Evolutionary conservation across 2,329 filamentous ascomycete genomes (phyloP), one percentile per base, ranked within the genome.

Genomic region (Penicillium olsonii): DNA sequence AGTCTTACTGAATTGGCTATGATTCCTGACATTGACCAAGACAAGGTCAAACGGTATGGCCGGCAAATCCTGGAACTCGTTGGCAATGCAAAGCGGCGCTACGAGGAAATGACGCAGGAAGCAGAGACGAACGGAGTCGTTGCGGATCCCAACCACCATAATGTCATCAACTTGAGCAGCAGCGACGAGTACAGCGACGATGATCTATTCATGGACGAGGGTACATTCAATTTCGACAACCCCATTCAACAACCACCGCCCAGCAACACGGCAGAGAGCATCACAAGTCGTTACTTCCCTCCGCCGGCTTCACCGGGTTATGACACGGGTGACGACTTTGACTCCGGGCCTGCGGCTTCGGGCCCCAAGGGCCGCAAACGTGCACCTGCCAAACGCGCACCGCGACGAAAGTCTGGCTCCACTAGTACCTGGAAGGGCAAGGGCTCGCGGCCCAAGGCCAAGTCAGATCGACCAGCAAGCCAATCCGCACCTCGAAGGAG

Each of bases 51-150:
- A 29, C 66, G 68, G 22, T 76, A 76, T 53, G 75, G 75, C 17
- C 61, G 66, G 40, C 62, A 67, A 34, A 73, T 79, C 35, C 59
- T 78, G 26, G 70, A 64, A 33, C 63, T 78, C 14, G 65, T 77
- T 29, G 64, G 63, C 19, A 65, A 69, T 45, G 69, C 74, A 19
- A 67, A 68, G 42, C 62, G 67, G 19, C 66, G 69, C 19, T 77
- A 76, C 47, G 64, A 71, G 15, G 71, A 74, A 48, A 63, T 78
- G 55, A 72, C 69, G 59, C 56, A 72, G 63, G 74, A 78, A 17
- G 68, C 68, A 4, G 62, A 74, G 24, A 77, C 75, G 2, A 80
- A 83, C 54, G 78, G 78, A 33, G 59, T 71, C 63, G 66, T 75
- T 18, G 69, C 68, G 19, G 72, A 75, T 53, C 72, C 68, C 9